Base-by-base conservation (phyloP, 2,329 filamentous ascomycete genomes). In the Fusarium zealandicum region DNA sequence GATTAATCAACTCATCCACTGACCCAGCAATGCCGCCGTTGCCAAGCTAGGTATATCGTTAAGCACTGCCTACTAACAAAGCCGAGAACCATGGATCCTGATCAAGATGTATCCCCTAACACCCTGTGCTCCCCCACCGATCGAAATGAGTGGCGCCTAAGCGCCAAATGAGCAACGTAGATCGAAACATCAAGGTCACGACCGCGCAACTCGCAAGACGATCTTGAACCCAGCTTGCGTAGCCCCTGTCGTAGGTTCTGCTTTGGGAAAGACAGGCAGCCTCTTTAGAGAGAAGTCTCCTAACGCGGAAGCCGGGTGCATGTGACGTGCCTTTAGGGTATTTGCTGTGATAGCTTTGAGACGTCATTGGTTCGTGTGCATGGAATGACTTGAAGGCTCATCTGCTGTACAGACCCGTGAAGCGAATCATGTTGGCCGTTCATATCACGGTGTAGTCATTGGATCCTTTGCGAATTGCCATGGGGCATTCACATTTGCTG, bases 101-200 rank as follows among this genome's bases (percentile, higher is more conserved):
- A 37, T 37, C 16, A 20, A 36, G 31, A 27, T 36, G 12, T 11
- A 31, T 31, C 27, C 27, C 8, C 8, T 13, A 11, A 30, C 13
- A 3, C 28, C 20, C 11, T 53, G 14, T 38, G 31, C 38, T 27
- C 22, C 49, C 47, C 54, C 47, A 45, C 44, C 35, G 42, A 46
- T 59, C 46, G 47, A 64, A 65, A 59, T 64, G 54, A 36, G 61
- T 65, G 57, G 64, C 61, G 64, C 45, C 46, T 48, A 45, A 48
- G 44, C 49, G 47, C 38, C 12, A 13, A 42, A 41, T 42, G 30
- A 38, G 11, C 25, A 43, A 12, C 14, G 41, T 31, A 44, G 45
- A 63, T 62, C 46, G 42, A 60, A 25, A 20, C 13, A 20, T 20
- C 11, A 14, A 47, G 6, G 7, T 18, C 32, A 13, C 10, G 16